Conservation (phyloP, 2,329 filamentous ascomycete species). For the Didymella pomorum region DNA sequence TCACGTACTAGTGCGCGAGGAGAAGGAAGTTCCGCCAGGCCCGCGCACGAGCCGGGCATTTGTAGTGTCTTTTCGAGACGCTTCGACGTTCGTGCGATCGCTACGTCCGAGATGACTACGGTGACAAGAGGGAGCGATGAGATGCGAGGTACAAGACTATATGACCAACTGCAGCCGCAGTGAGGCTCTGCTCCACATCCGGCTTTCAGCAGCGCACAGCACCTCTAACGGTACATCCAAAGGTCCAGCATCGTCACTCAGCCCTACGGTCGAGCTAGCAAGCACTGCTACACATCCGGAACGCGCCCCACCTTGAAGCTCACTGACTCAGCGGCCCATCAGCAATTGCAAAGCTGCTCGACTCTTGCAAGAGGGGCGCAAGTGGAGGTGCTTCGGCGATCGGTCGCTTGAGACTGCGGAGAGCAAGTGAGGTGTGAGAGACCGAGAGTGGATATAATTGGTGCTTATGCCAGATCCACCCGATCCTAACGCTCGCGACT, state of each 20-base stretch:
- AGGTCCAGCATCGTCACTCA: background rate
- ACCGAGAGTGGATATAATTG: too few relatives aligned
- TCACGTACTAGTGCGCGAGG: background rate
- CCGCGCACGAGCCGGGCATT: background rate
- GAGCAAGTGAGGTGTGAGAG: background rate
- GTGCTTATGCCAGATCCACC: conserved; percentile 42
- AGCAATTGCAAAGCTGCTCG: conserved; percentile 23
- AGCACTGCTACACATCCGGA: conserved; percentile 13
- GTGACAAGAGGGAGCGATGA: background rate
- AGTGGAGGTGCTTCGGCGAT: conserved; percentile 2
- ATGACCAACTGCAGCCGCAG: background rate
- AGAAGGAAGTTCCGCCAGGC: conserved; percentile 1
- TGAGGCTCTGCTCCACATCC: background rate
- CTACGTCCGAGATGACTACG: conserved; percentile 12
- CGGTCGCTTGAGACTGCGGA: conserved; percentile 27
- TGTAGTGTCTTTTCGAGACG: background rate
- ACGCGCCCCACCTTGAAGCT: conserved; percentile 20
- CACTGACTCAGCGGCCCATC: conserved; percentile 38
- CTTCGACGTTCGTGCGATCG: conserved; percentile 5
- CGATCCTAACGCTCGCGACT: conserved; percentile 26
- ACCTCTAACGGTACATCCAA: background rate
- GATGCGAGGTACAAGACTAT: background rate
- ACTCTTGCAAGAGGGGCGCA: conserved; percentile 6
- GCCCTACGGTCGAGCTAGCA: background rate
- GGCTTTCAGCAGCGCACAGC: background rate